phyloP scores from a whole-genome alignment of 2,329 filamentous ascomycete species.

The Xylaria sp. region DNA sequence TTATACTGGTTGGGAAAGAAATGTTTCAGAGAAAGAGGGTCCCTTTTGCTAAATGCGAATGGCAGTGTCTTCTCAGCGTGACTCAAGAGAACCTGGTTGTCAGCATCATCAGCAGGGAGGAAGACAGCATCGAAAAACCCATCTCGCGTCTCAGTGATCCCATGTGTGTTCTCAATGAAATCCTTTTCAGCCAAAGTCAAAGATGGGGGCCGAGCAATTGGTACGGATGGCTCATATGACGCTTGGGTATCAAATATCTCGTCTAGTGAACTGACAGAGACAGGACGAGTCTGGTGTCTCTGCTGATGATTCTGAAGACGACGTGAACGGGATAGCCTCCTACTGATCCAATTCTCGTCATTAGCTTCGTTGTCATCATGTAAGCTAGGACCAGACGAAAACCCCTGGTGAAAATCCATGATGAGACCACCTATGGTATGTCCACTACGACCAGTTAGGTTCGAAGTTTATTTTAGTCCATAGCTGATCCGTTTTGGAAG shows the following conservation, averaged over 20 bases:
- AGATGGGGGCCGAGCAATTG: conserved; percentile 19
- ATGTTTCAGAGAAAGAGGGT: conserved; percentile 53
- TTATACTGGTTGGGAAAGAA: conserved; percentile 56
- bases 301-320: conserved; percentile 29
- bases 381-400: background rate
- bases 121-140: conserved; percentile 57
- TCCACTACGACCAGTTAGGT: background rate
- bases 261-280: conserved; percentile 39
- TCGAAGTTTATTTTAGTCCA: background rate
- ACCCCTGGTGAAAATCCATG: conserved; percentile 13
- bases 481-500: background rate
- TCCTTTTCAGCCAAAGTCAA: conserved; percentile 36
- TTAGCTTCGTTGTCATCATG: background rate
- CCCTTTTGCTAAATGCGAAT: conserved; percentile 50
- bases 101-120: conserved; percentile 47
- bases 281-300: conserved; percentile 25
- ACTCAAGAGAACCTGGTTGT: conserved; percentile 48
- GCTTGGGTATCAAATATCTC: conserved; percentile 39
- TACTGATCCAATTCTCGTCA: background rate
- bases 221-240: conserved; percentile 18
- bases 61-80: conserved; percentile 54
- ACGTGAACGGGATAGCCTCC: conserved; percentile 30
- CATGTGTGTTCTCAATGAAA: conserved; percentile 49
- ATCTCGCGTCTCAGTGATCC: conserved; percentile 51
- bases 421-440: background rate